Conservation (phyloP, 1,139 yeast species). For the Pichia terricola region DNA sequence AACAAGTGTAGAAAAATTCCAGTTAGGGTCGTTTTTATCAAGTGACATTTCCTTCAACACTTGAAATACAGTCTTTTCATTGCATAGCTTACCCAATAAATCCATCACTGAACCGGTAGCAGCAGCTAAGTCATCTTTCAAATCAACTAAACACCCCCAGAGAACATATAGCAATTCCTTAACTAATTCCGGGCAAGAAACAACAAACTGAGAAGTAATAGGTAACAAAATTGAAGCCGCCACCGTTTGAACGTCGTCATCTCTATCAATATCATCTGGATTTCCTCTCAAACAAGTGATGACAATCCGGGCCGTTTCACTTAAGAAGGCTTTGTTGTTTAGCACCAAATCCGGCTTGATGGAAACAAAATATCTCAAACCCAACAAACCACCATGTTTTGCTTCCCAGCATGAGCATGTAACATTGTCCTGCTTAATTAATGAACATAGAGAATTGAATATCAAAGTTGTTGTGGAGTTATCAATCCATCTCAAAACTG, state of each 20-base stretch:
- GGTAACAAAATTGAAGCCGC: constrained; percentile 92
- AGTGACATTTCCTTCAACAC: constrained; percentile 56
- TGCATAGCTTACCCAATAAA: constrained; percentile 75
- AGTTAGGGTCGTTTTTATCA: constrained; percentile 27
- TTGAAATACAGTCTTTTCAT: constrained; percentile 67
- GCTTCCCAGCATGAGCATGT: constrained; percentile 76
- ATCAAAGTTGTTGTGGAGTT: constrained; percentile 47
- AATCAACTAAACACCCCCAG: constrained; percentile 79
- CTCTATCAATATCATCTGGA: constrained; percentile 48
- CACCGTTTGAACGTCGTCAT: constrained; percentile 93
- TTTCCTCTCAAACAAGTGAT: constrained; percentile 53
- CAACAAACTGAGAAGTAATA: constrained; percentile 75
- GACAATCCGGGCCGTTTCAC: constrained; percentile 74
- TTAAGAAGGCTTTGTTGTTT: constrained; percentile 47
- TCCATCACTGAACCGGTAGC: constrained; percentile 97
- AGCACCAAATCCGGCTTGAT: constrained; percentile 74
- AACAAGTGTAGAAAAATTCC: constrained; percentile 65
- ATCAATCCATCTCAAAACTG: constrained; percentile 65
- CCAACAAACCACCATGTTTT: constrained; percentile 95
- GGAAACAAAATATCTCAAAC: constrained; percentile 84
- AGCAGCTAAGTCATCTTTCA: constrained; percentile 87
- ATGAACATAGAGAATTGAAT: constrained; percentile 54
- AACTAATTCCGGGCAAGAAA: constrained; percentile 49
- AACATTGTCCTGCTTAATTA: constrained; percentile 58
- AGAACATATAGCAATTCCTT: constrained; percentile 63